Evolutionary conservation across 768 basidiomycete genomes (phyloP), one percentile per base, ranked within the genome.

Genomic region (Leucosporidium scottii): DNA sequence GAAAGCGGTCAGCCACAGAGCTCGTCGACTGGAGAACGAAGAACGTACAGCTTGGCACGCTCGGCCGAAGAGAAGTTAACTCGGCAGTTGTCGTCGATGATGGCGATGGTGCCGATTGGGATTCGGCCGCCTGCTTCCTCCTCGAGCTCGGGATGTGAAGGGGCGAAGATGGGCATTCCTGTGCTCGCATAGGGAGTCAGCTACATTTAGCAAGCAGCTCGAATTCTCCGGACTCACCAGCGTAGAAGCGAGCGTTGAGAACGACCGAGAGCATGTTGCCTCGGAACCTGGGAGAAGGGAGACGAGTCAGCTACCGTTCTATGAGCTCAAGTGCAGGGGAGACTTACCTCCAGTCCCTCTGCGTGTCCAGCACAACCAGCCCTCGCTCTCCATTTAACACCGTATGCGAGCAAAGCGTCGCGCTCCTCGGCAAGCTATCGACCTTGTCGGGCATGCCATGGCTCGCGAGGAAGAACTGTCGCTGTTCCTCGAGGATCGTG

Each of bases 161-260:
- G 65, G 0, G 68, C 68, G 28, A 70, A 70, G 64, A 70, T 30
- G 27, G 68, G 68, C 61, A 66, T 63, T 28, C 61, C 68, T 69
- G 64, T 18, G 8, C 6, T 12, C 8, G 39, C 7, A 44, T 12
- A 15, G 39, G 10, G 39, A 15, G 39, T 44, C 39, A 44, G 13
- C 2, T 10, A 44, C 39, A 10, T 44, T 44, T 13, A 13, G 7
- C 39, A 3, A 44, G 8, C 6, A 6, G 6, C 13, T 44, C 10
- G 39, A 44, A 13, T 15, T 2, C 10, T 15, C 13, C 8, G 3
- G 13, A 13, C 39, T 44, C 5, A 61, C 69, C 70, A 0, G 64
- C 64, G 34, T 65, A 71, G 57, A 71, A 71, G 0, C 63, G 48
- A 23, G 65, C 56, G 9, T 61, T 61, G 18, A 67, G 61, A 18